Conservation (phyloP, 2,329 filamentous ascomycete genomes). For the Trichoderma aggressivum region DNA sequence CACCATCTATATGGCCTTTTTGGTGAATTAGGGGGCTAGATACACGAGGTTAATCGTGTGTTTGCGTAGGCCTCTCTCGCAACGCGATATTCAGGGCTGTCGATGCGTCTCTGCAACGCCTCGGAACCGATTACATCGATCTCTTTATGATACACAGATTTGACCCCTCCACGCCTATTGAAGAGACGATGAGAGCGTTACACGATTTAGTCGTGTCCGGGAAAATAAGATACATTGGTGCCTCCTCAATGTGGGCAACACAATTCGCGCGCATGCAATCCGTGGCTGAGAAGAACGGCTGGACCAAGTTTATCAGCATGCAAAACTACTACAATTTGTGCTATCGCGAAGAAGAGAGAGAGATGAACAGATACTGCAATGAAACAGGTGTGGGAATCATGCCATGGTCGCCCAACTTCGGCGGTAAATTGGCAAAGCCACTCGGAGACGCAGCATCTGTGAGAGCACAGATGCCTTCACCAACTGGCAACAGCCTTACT, state of each 20-base stretch:
- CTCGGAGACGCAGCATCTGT: not conserved
- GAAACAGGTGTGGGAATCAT: not conserved
- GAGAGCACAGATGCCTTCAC: not conserved
- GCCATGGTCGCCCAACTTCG: not conserved
- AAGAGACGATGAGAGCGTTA: not conserved
- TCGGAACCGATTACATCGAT: not conserved
- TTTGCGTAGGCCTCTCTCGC: not conserved
- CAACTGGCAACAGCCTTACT: not conserved
- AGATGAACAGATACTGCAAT: not conserved
- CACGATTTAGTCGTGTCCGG: not conserved
- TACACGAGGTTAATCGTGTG: not conserved
- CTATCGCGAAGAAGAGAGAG: not conserved
- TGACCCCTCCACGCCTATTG: not conserved
- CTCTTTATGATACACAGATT: not conserved
- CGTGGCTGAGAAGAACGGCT: not conserved
- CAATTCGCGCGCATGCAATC: not conserved
- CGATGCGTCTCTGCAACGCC: not conserved
- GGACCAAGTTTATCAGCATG: not conserved
- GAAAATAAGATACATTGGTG: not conserved
- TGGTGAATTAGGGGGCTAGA: not conserved
- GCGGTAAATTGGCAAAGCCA: not conserved
- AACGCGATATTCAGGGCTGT: not conserved
- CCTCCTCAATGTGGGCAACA: not conserved
- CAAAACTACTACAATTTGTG: not conserved
- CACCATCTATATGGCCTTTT: not conserved